Evolutionary conservation across 176 grass and related monocot genomes (phyloP), one percentile per base, ranked within the genome.

Genomic region (Avena insularis): DNA sequence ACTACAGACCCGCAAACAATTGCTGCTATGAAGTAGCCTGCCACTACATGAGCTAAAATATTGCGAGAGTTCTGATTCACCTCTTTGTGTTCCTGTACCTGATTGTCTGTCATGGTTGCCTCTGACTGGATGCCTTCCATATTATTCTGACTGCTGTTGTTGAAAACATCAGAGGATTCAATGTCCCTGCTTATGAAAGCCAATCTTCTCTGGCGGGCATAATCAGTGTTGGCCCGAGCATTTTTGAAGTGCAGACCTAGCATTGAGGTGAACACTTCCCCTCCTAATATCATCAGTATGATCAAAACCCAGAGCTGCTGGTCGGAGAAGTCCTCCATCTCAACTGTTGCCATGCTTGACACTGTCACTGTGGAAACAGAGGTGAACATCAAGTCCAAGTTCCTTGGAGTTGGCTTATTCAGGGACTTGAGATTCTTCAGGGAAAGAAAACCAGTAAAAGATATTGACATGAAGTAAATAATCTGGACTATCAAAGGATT

Each of bases 251-350:
- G 83, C 54, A 91, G 82, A 21, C 56, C 81, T 19, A 95, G 45
- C 60, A 91, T 75, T 9, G 66, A 91, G 53, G 89, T 85, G 76
- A 90, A 95, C 19, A 91, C 81, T 50, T 93, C 84, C 47, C 93
- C 93, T 21, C 93, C 89, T 9, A 88, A 50, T 54, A 95, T 53
- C 93, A 93, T 93, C 76, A 91, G 70, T 67, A 93, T 47, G 6
- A 82, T 80, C 14, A 89, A 81, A 54, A 93, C 82, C 46, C 88
- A 79, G 35, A 95, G 84, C 57, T 95, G 91, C 53, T 53, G 79
- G 46, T 79, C 31, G 15, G 93, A 95, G 20, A 95, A 82, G 14
- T 82, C 80, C 87, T 95, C 91, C 86, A 91, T 95, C 82, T 86
- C 61, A 40, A 93, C 61, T 4, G 77, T 91, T 55, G 79, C 86